Evolutionary conservation across 1,139 yeast species (phyloP), one percentile per base, ranked within the genome.

Genomic region (Candida neerlandica): DNA sequence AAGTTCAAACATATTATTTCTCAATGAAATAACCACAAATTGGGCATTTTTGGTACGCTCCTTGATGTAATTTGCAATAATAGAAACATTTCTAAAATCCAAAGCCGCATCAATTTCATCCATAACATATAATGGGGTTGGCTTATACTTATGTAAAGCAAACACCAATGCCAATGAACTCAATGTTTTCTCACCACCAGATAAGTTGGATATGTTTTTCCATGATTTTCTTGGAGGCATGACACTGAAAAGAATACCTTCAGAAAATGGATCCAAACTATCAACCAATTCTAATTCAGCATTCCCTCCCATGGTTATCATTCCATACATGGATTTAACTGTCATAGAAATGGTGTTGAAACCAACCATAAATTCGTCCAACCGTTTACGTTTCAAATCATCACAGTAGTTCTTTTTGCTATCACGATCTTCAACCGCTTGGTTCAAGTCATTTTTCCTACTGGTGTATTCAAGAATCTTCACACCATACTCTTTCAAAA

Each of bases 191-290:
- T 95, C 99, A 56, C 99, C 99, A 54, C 99, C 99, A 1, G 98
- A 91, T 52, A 95, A 73, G 63, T 95, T 94, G 26, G 96, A 84
- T 49, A 95, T 95, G 61, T 94, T 94, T 64, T 89, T 87, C 99
- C 99, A 95, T 39, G 96, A 86, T 66, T 95, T 95, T 71, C 91
- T 94, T 0, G 99, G 99, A 1, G 99, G 99, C 99, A 95, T 95
- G 6, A 95, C 99, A 67, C 97, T 89, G 67, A 95, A 95, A 43
- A 91, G 73, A 43, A 95, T 92, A 32, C 99, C 99, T 69, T 95
- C 99, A 0, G 97, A 85, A 62, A 95, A 95, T n/a, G 99, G 99
- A 67, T 95, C 99, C 61, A 94, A 79, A 57, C 96, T 86, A 64
- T 95, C 99, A 18, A 92, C 98, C 47, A 94, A 78, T 64, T 95